Conservation (phyloP, 129 eudicot species). For the Silybum marianum region DNA sequence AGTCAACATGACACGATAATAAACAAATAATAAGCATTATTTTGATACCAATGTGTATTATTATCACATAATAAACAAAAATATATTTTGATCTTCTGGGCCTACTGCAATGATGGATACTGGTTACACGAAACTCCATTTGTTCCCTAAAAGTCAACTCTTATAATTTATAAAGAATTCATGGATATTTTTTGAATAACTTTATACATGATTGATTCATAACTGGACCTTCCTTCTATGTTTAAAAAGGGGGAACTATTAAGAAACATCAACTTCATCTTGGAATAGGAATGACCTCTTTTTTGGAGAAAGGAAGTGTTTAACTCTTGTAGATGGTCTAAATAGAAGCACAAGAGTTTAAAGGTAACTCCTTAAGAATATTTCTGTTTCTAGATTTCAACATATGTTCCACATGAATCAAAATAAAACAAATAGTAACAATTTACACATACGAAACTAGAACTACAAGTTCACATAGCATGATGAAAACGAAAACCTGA, state of each 20-base stretch:
- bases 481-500: not conserved
- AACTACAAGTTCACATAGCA: not conserved
- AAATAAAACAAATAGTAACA: not conserved
- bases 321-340: not conserved
- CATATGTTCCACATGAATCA: not conserved
- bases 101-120: not conserved
- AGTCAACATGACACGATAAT: not conserved
- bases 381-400: not conserved
- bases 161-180: not conserved
- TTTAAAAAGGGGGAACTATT: not conserved
- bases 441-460: not conserved
- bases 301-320: not conserved
- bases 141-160: not conserved
- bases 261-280: not conserved
- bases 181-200: not conserved
- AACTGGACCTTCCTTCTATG: not conserved
- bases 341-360: not conserved
- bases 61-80: not conserved
- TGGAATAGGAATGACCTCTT: not conserved
- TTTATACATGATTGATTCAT: not conserved
- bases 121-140: not conserved
- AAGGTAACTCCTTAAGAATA: not conserved
- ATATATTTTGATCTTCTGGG: not conserved
- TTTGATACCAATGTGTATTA: not conserved
- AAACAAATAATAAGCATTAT: not conserved